Evolutionary conservation across 805 yeast species (phyloP), one percentile per base, ranked within the genome.

Genomic region (Blastobotrys mokoenaii): DNA sequence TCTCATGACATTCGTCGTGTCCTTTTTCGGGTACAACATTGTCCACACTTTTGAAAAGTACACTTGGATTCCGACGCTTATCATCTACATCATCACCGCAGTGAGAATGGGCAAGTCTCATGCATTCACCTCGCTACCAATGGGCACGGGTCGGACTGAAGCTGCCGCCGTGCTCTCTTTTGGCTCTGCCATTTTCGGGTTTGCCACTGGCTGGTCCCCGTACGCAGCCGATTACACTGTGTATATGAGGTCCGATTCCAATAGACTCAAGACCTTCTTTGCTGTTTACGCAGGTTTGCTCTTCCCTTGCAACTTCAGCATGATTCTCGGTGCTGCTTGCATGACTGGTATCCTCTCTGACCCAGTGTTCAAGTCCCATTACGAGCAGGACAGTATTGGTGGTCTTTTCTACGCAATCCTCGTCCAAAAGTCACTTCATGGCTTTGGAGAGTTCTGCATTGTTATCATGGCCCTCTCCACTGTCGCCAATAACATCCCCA

Each of bases 131-230:
- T 69, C 73, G 48, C 85, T 82, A 51, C 47, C 58, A 14, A 55
- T 72, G 72, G 68, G 65, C 11, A 58, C 73, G 35, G 96, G 96
- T 49, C 60, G 69, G 17, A 71, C 77, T 22, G 81, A 82, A 48
- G 94, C 93, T 27, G 96, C 86, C 51, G 57, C 64, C 57, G 87
- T 85, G 16, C 69, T 88, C 46, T 78, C 90, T 16, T 86, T 82
- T 54, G 96, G 96, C 61, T 82, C 88, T 63, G 67, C 93, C 38
- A 64, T 84, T 51, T 88, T 77, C 57, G 96, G 96, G 51, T 88
- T 82, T 59, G 94, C 95, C 42, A 77, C 95, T 45, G 96, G 96
- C 51, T 88, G 97, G 97, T 78, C 94, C 46, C 81, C 96, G 15
- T 86, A 81, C 56, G 93, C 96, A 22, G 79, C 95, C 43, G 97